Percentiles rank a stretch among this genome's conserved stretches.
These are phyloP conservation scores for Colletotrichum gigasporum DNA, from an alignment of 2,329 filamentous ascomycete genomes.

Conservation along the genomic window DNA sequence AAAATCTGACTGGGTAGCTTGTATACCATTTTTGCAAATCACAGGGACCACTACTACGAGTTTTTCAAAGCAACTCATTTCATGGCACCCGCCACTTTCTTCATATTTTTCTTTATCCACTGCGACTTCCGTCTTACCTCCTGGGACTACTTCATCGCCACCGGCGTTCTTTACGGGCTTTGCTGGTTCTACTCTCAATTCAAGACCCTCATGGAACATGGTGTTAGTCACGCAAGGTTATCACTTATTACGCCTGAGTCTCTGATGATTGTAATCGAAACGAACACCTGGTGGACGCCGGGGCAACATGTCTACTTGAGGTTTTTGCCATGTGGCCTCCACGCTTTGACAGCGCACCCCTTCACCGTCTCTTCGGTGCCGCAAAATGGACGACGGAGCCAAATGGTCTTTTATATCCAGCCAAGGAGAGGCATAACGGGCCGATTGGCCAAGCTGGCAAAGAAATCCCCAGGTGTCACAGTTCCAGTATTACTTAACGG, in stretches of 20 bases:
- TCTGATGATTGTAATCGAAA: conserved; percentile 53
- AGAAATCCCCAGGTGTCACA: conserved; percentile 43
- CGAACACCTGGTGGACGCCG: conserved; percentile 55
- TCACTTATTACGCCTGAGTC: conserved; percentile 35
- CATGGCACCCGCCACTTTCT: conserved; percentile 60
- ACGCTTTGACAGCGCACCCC: conserved; percentile 58
- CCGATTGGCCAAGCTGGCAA: conserved; percentile 50
- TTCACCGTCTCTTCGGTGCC: conserved; percentile 65
- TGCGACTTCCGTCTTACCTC: conserved; percentile 64
- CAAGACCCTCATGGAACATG: conserved; percentile 49
- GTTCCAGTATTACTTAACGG: conserved; percentile 64
- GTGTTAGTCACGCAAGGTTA: background rate
- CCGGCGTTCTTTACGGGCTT: conserved; percentile 46
- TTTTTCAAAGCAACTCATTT: conserved; percentile 69
- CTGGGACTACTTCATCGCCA: conserved; percentile 70
- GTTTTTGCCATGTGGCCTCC: conserved; percentile 54
- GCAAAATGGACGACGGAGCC: conserved; percentile 35
- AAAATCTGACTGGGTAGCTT: background rate
- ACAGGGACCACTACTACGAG: conserved; percentile 64
- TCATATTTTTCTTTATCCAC: conserved; percentile 69
- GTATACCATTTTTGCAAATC: background rate
- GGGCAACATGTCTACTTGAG: conserved; percentile 66
- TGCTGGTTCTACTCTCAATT: conserved; percentile 51
- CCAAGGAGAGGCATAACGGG: conserved; percentile 59
- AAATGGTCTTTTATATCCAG: conserved; percentile 64